Evolutionary conservation across 176 grass and related monocot species (phyloP).

Genomic region (Elaeis guineensis): DNA sequence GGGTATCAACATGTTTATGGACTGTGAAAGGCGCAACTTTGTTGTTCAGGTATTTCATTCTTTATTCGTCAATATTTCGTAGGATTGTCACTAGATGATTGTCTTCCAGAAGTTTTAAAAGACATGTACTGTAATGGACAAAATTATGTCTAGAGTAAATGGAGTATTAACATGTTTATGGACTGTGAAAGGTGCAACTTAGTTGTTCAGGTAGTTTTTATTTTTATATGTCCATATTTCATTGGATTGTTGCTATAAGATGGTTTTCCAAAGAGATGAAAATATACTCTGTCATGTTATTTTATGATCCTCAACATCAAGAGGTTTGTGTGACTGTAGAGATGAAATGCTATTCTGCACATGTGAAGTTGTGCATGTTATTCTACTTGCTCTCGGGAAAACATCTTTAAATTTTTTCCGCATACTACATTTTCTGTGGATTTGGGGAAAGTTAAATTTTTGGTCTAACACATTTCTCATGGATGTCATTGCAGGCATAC

Average conservation of each 20-base stretch:
- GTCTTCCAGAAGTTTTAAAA: neutral
- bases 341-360: too few species aligned
- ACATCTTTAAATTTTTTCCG: too few species aligned
- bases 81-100: neutral
- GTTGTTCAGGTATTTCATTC: constrained; percentile 75
- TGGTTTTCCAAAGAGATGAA: neutral
- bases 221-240: neutral
- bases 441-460: neutral
- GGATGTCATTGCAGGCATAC: neutral
- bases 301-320: neutral
- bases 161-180: constrained; percentile 88
- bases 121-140: constrained; percentile 56
- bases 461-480: neutral
- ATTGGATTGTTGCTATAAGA: neutral
- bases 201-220: constrained; percentile 69
- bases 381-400: too few species aligned
- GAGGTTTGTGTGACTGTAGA: too few species aligned
- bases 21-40: constrained; percentile 90
- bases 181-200: constrained; percentile 88
- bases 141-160: constrained; percentile 62
- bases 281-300: neutral
- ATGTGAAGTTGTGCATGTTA: too few species aligned
- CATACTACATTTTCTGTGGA: too few species aligned
- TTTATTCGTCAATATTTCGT: neutral
- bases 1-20: constrained; percentile 88